A percentile compares a stretch with the other conserved stretches of the same genome.
These are phyloP conservation scores for Alternaria infectoria DNA, from an alignment of 2,329 filamentous ascomycete genomes.

Conservation along the genomic window DNA sequence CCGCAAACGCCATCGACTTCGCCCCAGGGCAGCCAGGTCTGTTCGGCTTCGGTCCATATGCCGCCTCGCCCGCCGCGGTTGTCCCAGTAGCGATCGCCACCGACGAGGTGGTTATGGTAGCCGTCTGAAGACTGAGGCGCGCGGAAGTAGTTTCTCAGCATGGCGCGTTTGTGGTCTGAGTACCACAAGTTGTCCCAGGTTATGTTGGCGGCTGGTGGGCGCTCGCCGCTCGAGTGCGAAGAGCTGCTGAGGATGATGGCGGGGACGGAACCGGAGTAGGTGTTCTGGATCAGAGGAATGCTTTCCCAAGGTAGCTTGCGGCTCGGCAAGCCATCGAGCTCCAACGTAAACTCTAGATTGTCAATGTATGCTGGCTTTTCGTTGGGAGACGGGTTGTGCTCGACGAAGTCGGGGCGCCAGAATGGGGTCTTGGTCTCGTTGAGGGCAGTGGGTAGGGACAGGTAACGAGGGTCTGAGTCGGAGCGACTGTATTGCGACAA, in stretches of 20 bases:
- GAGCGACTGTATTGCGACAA: slow-evolving; percentile 44
- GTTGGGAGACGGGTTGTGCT: slow-evolving; percentile 37
- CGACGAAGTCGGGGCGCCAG: slow-evolving; percentile 34
- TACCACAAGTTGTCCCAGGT: slow-evolving; percentile 59
- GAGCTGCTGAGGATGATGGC: slow-evolving; percentile 48
- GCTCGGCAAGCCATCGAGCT: slow-evolving; percentile 53
- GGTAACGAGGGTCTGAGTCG: slow-evolving; percentile 36
- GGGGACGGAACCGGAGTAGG: slow-evolving; percentile 56
- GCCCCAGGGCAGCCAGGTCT: slow-evolving; percentile 56
- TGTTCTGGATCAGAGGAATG: slow-evolving; percentile 56
- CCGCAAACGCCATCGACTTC: slow-evolving; percentile 52
- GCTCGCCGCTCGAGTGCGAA: slow-evolving; percentile 33
- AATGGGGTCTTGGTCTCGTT: slow-evolving; percentile 35
- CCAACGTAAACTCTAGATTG: slow-evolving; percentile 28
- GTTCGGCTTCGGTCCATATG: slow-evolving; percentile 58
- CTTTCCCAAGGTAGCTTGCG: slow-evolving; percentile 52
- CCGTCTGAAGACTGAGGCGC: slow-evolving; percentile 51
- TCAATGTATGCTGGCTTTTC: slow-evolving; percentile 40
- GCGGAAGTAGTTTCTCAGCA: slow-evolving; percentile 58
- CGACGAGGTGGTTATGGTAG: slow-evolving; percentile 53
- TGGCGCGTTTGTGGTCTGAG: slow-evolving; percentile 54
- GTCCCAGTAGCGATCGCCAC: slow-evolving; percentile 58
- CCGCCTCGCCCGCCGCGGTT: slow-evolving; percentile 60
- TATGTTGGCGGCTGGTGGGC: slow-evolving; percentile 24
- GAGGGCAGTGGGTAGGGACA: slow-evolving; percentile 50